Percentiles rank a stretch among this genome's conserved stretches.
Conservation (phyloP, 73 alveolate genomes). For the Durusdinium trenchii region DNA sequence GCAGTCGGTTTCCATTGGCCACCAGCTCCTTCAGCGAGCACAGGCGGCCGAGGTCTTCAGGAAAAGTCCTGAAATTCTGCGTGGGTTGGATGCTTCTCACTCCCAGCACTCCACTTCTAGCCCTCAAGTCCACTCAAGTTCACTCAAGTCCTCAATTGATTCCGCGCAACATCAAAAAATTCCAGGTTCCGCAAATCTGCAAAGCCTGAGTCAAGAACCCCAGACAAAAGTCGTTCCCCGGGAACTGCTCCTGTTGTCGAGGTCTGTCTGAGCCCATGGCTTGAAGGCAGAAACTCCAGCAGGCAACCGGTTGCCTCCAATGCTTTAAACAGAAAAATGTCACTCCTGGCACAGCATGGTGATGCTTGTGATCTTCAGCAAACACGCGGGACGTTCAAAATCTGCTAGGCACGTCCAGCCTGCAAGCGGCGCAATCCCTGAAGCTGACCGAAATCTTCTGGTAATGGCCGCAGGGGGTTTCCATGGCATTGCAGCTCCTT, state of each 20-base stretch:
- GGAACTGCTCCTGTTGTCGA: neutral
- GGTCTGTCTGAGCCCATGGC: neutral
- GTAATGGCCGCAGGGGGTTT: conserved; percentile 68
- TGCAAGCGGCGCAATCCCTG: conserved; percentile 53
- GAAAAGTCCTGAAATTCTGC: conserved; percentile 28
- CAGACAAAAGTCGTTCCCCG: no score
- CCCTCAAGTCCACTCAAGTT: no score
- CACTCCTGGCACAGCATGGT: no score
- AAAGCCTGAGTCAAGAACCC: conserved; percentile 31
- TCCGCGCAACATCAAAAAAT: conserved; percentile 34
- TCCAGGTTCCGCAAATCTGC: conserved; percentile 43
- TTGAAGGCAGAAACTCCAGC: conserved; percentile 59
- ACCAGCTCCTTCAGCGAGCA: conserved; percentile 54
- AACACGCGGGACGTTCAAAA: no score
- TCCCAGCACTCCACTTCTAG: neutral
- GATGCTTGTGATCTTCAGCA: no score
- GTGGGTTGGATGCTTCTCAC: no score
- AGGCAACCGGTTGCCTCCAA: conserved; percentile 65
- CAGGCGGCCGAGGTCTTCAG: conserved; percentile 53
- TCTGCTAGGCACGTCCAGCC: neutral
- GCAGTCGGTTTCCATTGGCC: conserved; percentile 75
- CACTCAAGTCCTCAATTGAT: conserved; percentile 32
- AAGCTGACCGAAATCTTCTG: conserved; percentile 51
- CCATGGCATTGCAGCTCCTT: conserved; percentile 55
- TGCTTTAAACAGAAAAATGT: neutral